These are phyloP conservation scores for Penicillium sp. DNA, from an alignment of 2,329 filamentous ascomycete genomes.

Conservation along the genomic window DNA sequence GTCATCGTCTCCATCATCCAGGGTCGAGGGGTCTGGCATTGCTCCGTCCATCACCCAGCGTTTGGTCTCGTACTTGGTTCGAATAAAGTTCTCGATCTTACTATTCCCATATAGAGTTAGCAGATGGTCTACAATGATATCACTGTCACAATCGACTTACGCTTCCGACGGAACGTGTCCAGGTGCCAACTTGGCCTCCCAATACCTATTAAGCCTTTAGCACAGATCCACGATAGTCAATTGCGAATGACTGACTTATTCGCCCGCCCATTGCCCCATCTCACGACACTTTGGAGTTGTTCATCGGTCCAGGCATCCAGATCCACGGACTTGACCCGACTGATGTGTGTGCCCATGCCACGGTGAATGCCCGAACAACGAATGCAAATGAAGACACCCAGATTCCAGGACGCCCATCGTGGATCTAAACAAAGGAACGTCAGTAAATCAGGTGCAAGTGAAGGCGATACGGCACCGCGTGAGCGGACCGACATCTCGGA, in stretches of 20 bases:
- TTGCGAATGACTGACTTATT: conserved; percentile 71
- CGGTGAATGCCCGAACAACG: conserved; percentile 98
- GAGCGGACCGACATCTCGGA: conserved; percentile 14
- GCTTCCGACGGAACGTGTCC: conserved; percentile 93
- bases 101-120: conserved; percentile 40
- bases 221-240: conserved; percentile 2
- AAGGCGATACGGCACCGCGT: conserved; percentile 15
- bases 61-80: conserved; percentile 98
- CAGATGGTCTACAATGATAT: background rate
- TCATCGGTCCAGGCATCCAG: conserved; percentile 99
- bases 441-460: conserved; percentile 15
- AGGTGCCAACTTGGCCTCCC: conserved; percentile 90
- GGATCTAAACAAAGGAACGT: conserved; percentile 68
- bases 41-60: conserved; percentile 99
- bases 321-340: conserved; percentile 96
- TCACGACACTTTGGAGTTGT: conserved; percentile 89
- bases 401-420: conserved; percentile 98
- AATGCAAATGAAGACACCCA: conserved; percentile 97
- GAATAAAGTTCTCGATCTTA: conserved; percentile 99
- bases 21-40: conserved; percentile 87
- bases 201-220: conserved; percentile 63
- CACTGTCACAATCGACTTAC: conserved; percentile 45
- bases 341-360: conserved; percentile 98
- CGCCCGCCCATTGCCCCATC: conserved; percentile 93
- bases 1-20: conserved; percentile 90